Conservation (phyloP, 345 rosid genomes). For the Ceriops decandra region DNA sequence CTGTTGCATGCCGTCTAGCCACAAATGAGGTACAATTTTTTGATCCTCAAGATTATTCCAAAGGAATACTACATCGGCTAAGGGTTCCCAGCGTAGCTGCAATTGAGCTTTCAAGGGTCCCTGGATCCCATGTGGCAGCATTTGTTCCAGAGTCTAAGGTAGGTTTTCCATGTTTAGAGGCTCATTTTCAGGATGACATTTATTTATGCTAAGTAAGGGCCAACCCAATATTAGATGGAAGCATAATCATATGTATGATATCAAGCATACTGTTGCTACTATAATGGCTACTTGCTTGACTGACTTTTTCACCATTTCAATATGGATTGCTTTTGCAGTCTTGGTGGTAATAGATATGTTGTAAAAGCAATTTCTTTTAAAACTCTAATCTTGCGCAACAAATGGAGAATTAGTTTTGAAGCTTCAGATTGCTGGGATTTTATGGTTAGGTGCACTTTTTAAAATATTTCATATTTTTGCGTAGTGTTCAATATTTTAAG, state of each 20-base stretch:
- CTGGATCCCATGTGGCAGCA: constrained; percentile 81
- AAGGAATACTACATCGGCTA: constrained; percentile 59
- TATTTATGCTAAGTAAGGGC: background rate
- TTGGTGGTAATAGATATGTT: background rate
- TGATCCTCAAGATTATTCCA: constrained; percentile 72
- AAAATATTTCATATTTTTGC: background rate
- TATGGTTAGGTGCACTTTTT: background rate
- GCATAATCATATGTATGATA: background rate
- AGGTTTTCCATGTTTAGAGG: constrained; percentile 10
- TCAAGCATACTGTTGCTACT: background rate
- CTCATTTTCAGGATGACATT: background rate
- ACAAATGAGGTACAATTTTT: constrained; percentile 92
- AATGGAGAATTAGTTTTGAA: background rate
- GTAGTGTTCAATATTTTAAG: background rate
- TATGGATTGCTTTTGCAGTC: background rate
- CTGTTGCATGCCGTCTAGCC: constrained; percentile 72
- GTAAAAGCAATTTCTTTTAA: background rate
- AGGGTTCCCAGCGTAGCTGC: constrained; percentile 78
- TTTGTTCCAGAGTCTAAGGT: constrained; percentile 97
- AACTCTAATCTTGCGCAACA: background rate
- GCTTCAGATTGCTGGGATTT: background rate
- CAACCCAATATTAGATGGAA: background rate
- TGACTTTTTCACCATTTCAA: background rate
- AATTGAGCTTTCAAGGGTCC: constrained; percentile 70
- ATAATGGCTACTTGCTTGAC: background rate